Base-by-base conservation (phyloP, 345 rosid genomes). In the Erysimum cheiranthoides region DNA sequence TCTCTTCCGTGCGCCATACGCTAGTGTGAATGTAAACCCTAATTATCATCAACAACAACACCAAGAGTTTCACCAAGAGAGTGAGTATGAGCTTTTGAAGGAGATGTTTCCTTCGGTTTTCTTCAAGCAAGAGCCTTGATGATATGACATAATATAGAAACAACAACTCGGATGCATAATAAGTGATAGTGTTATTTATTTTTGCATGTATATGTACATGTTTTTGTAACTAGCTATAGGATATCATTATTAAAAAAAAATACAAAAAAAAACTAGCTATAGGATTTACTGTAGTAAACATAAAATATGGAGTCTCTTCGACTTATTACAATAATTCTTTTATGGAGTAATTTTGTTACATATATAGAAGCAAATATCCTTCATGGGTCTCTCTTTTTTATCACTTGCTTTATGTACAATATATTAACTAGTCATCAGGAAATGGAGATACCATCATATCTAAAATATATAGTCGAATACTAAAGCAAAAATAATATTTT, bases 91-190 rank as follows among this genome's bases (percentile, higher is more conserved):
- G 45, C 90, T 93, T 51, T 62, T 90, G 71, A 95, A 89, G 68
- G 96, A 93, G 72, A 82, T 93, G 12, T 82, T 89, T 73, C 98
- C 98, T 62, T 79, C 94, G 16, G 79, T 84, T 80, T 85, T 87
- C 77, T 68, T 83, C 65, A 88, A 91, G 67, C 89, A 83, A 59
- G 96, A 93, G 77, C 83, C 83, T 7, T 86, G 82, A 85, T 10
- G 9, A 39, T 25, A 13, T 25, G 25, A 30, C 5, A 17, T 74
- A 7, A 65, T 50, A 78, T 51, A 39, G 42, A 76, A 61, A 54
- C 64, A 61, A 54, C 64, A 31, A 25, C 42, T 68, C 18, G 39
- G 68, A 75, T 40, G 18, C 56, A 61, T 62, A 61, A 76, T 53
- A 76, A 69, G 70, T 43, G 58, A 13, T 50, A 50, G 27, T 75